These are phyloP conservation scores for Saturnispora bothae DNA, from an alignment of 805 yeast genomes.

Conservation along the genomic window DNA sequence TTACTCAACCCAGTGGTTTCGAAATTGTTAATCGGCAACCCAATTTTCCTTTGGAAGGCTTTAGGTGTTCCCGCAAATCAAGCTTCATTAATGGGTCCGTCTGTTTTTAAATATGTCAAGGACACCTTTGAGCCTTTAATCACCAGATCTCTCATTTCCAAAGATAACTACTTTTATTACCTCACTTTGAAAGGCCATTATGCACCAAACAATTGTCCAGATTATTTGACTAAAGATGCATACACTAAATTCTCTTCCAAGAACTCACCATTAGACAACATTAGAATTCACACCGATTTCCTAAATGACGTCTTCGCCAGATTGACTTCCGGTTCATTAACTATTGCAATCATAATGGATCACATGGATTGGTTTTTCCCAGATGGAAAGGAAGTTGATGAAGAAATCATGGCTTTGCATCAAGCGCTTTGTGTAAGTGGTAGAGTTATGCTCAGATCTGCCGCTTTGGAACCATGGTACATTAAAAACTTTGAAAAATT, in stretches of 20 bases:
- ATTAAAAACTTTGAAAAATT: slow-evolving; percentile 52
- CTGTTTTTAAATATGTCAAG: slow-evolving; percentile 58
- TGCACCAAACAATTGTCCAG: slow-evolving; percentile 59
- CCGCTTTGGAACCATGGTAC: slow-evolving; percentile 70
- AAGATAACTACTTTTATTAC: slow-evolving; percentile 72
- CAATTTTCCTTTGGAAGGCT: slow-evolving; percentile 80
- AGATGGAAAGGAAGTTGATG: slow-evolving; percentile 47
- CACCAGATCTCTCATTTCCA: slow-evolving; percentile 48
- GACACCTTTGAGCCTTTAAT: slow-evolving; percentile 75
- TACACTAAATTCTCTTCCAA: slow-evolving; percentile 37
- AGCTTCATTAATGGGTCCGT: slow-evolving; percentile 67
- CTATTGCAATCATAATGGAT: slow-evolving; percentile 79
- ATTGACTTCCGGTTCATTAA: slow-evolving; percentile 48
- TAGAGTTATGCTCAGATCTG: slow-evolving; percentile 67
- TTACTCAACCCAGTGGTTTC: slow-evolving; percentile 63
- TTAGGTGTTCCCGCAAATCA: slow-evolving; percentile 84
- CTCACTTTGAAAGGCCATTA: slow-evolving; percentile 56
- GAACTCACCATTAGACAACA: slow-evolving; percentile 50
- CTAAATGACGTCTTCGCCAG: slow-evolving; percentile 66
- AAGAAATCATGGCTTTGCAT: slow-evolving; percentile 55
- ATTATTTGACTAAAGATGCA: slow-evolving; percentile 53
- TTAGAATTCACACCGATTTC: slow-evolving; percentile 72
- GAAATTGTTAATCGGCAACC: slow-evolving; percentile 63
- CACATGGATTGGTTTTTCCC: slow-evolving; percentile 90
- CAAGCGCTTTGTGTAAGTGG: slow-evolving; percentile 58